Base-by-base conservation (phyloP, 176 grass and related monocot genomes). In the Echinochloa phyllopogon region DNA sequence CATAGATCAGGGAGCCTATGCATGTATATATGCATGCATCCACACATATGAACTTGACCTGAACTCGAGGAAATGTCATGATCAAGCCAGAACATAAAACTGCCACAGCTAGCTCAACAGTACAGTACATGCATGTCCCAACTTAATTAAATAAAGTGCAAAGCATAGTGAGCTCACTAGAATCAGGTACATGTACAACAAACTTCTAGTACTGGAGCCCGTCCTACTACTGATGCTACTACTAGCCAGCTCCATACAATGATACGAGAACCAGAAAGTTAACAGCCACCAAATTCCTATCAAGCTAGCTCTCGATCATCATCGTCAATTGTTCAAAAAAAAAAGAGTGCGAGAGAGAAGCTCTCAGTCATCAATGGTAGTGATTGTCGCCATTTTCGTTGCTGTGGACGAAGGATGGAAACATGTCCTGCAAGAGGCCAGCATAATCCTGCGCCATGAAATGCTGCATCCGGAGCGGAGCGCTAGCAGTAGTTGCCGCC, bases 341-440 rank as follows among this genome's bases (percentile, higher is more conserved):
- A 20, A 25, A 33, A 40, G 29, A 65, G 37, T 33, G 29, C 29
- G 29, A 33, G 29, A 45, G 58, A 38, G 7, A 10, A 8, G 18
- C 11, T 16, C 36, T 69, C 49, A 6, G 37, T 57, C 39, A 86
- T 86, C 72, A 85, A 56, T 17, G 73, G 83, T 55, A 64, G 36
- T 44, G 68, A 4, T 52, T 42, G 39, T 59, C 38, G 43, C 43
- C 77, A 43, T 21, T 51, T 44, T 77, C 29, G 79, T 33, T 81
- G 65, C 57, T 86, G 60, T 85, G 83, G 47, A 82, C 59, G 79
- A 95, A 90, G 65, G 93, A 84, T 25, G 96, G 90, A 3, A 94
- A 60, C 84, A 96, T 94, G 93, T 99, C 96, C 84, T 99, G 93
- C 65, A 99, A 57, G 43, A 99, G 91, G 8, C 93, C 93, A 33